phyloP scores from a whole-genome alignment of 2,329 filamentous ascomycete genomes.

The Leptographium galeiforme region DNA sequence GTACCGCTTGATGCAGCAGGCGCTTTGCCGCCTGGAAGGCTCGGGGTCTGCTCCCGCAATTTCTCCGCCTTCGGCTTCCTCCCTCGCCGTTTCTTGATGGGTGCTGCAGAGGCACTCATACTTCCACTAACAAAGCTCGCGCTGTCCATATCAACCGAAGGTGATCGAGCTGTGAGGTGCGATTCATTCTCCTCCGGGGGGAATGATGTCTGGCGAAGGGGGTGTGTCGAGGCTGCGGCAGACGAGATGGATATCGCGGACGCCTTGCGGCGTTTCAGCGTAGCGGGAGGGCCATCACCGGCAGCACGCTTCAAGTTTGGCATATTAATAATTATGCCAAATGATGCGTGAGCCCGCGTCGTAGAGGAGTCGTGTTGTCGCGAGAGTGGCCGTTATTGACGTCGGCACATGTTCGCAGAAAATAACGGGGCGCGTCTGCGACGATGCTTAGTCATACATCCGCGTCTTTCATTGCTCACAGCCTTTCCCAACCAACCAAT shows the following conservation, averaged over 20 bases:
- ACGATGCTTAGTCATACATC: neutral
- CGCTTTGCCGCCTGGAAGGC: conserved; percentile 28
- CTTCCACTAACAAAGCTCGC: conserved; percentile 49
- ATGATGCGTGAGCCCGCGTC: conserved; percentile 12
- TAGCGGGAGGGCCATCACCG: conserved; percentile 34
- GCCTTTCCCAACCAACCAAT: neutral
- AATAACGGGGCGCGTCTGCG: too few relatives aligned
- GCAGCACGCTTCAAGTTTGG: conserved; percentile 47
- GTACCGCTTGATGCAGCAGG: conserved; percentile 28
- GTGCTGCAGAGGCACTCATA: conserved; percentile 27
- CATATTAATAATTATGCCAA: conserved; percentile 44
- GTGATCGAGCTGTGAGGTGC: conserved; percentile 45
- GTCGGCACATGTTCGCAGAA: too few relatives aligned
- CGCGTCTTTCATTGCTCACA: neutral
- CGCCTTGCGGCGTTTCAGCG: conserved; percentile 56
- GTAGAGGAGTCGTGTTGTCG: neutral
- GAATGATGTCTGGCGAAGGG: conserved; percentile 70
- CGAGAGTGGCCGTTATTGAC: neutral
- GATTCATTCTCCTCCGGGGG: conserved; percentile 49
- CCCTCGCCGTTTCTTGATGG: conserved; percentile 45
- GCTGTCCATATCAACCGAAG: conserved; percentile 51
- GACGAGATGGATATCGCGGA: conserved; percentile 47
- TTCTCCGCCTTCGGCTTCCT: conserved; percentile 46
- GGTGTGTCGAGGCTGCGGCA: conserved; percentile 38
- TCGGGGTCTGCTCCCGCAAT: conserved; percentile 26